Evolutionary conservation across 805 yeast species (phyloP).

Genomic region (Myxozyma udenii): DNA sequence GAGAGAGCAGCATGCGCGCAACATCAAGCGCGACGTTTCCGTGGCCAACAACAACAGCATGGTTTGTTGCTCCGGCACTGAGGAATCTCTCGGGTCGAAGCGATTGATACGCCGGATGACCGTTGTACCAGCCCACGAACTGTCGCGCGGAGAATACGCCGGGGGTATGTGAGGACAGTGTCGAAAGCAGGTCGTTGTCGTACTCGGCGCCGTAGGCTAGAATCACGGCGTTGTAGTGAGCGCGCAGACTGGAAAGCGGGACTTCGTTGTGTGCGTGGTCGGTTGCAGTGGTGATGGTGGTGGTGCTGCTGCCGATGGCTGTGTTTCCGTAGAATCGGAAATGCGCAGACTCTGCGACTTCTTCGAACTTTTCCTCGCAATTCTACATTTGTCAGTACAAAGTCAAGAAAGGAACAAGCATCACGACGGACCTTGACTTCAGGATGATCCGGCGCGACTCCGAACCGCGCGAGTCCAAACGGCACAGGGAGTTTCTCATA

Average conservation of each 20-base stretch:
- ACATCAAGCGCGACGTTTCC: slow-evolving; percentile 96
- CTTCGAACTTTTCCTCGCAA: slow-evolving; percentile 65
- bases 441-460: slow-evolving; percentile 99
- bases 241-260: slow-evolving; percentile 47
- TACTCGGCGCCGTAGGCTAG: slow-evolving; percentile 76
- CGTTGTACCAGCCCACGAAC: slow-evolving; percentile 96
- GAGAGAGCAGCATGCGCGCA: slow-evolving; percentile 70
- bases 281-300: background rate
- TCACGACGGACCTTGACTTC: slow-evolving; percentile 61
- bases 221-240: slow-evolving; percentile 67
- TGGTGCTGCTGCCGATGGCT: slow-evolving; percentile 50
- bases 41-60: slow-evolving; percentile 85
- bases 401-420: background rate
- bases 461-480: slow-evolving; percentile 84
- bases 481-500: slow-evolving; percentile 87
- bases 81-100: slow-evolving; percentile 57
- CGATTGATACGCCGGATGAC: slow-evolving; percentile 61
- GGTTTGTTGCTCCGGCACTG: slow-evolving; percentile 41
- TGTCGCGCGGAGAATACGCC: slow-evolving; percentile 78
- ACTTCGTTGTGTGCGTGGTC: slow-evolving; percentile 44
- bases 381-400: slow-evolving; percentile 36
- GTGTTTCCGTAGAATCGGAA: slow-evolving; percentile 72
- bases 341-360: slow-evolving; percentile 41
- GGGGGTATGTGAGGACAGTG: slow-evolving; percentile 41
- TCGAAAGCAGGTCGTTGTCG: slow-evolving; percentile 47